These are phyloP conservation scores for Chrysanthemum seticuspe DNA, from an alignment of 129 eudicot species.

Conservation along the genomic window DNA sequence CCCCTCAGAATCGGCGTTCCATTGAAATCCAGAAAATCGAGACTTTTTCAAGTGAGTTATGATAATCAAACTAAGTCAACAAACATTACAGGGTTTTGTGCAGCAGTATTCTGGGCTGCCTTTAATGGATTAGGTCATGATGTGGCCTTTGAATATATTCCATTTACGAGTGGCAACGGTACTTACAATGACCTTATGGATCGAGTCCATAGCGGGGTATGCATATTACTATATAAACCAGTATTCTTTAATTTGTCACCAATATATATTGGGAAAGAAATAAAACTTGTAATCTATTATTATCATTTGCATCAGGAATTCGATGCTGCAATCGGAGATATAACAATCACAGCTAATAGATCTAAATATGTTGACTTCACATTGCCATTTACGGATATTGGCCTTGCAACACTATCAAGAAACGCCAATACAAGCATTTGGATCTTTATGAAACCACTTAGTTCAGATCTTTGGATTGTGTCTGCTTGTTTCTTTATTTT, in stretches of 20 bases:
- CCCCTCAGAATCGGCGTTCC: conserved; percentile 44
- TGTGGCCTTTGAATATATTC: conserved; percentile 12
- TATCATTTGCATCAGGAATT: conserved; percentile 26
- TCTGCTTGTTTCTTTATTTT: conserved; percentile 29
- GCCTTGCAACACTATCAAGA: conserved; percentile 32
- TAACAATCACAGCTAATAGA: conserved; percentile 44
- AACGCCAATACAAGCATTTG: conserved; percentile 27
- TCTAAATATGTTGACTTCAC: conserved; percentile 50
- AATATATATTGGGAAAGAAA: not conserved
- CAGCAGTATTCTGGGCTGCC: conserved; percentile 40
- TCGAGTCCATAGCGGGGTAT: conserved; percentile 13
- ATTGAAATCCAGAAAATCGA: not conserved
- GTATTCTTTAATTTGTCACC: not conserved
- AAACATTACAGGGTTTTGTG: conserved; percentile 21
- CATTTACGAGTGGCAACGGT: conserved; percentile 10
- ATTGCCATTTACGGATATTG: conserved; percentile 36
- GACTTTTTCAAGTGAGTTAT: conserved; percentile 8
- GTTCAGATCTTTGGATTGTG: conserved; percentile 36
- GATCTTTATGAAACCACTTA: conserved; percentile 47
- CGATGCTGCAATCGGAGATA: conserved; percentile 55
- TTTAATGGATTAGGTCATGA: conserved; percentile 4
- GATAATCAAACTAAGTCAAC: conserved; percentile 23
- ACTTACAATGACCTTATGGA: conserved; percentile 14
- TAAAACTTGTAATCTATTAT: not conserved
- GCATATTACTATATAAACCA: not conserved